Evolutionary conservation across 495 filamentous ascomycete species (phyloP).

Genomic region (Hypomontagnella submonticulosa): DNA sequence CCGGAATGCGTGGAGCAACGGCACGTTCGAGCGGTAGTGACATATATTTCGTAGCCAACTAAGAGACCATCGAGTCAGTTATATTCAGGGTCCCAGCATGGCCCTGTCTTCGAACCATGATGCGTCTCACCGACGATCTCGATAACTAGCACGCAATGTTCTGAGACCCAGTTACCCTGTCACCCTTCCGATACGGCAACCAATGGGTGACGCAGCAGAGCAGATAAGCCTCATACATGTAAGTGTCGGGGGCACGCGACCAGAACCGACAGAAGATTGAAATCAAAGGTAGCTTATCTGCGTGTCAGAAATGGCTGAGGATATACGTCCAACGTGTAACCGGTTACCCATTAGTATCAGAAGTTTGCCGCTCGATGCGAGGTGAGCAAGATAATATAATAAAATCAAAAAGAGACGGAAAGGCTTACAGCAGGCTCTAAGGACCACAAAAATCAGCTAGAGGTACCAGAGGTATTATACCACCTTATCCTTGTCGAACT

Average conservation of each 20-base stretch:
- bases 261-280: slow-evolving; percentile 9
- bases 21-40: background rate
- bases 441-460: too few relatives aligned
- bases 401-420: slow-evolving; percentile 3
- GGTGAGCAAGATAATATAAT: slow-evolving; percentile 26
- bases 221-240: slow-evolving; percentile 7
- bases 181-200: slow-evolving; percentile 5
- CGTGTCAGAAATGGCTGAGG: slow-evolving; percentile 2
- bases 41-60: slow-evolving; percentile 1
- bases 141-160: slow-evolving; percentile 6
- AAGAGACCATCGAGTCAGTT: background rate
- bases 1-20: background rate
- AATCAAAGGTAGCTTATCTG: slow-evolving; percentile 10
- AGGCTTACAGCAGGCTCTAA: background rate
- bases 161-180: slow-evolving; percentile 1
- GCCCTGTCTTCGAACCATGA: background rate
- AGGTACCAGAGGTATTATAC: too few relatives aligned
- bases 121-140: slow-evolving; percentile 1
- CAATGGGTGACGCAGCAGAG: slow-evolving; percentile 7
- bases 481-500: slow-evolving; percentile 4
- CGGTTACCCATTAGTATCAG: background rate
- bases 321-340: slow-evolving; percentile 9
- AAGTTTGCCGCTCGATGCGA: slow-evolving; percentile 21
- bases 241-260: slow-evolving; percentile 15
- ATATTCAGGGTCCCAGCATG: background rate